Conservation (phyloP, 2,329 filamentous ascomycete genomes). For the Pseudogymnoascus sp. region DNA sequence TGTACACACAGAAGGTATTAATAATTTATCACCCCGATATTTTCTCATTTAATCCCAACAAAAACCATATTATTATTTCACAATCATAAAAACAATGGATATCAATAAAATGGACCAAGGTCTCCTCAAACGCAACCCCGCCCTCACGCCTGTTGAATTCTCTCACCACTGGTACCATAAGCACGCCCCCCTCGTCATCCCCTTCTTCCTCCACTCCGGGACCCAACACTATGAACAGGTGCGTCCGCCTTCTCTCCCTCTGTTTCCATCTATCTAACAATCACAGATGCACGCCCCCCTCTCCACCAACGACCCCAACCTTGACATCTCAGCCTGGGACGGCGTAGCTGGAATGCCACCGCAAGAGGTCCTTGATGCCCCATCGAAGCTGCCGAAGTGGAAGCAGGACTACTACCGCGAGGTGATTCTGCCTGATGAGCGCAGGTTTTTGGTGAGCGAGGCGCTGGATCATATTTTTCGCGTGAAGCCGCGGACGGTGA, state of each 20-base stretch:
- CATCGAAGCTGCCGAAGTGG: conserved; percentile 15
- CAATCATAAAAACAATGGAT: neutral
- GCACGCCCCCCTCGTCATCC: conserved; percentile 20
- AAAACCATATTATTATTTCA: neutral
- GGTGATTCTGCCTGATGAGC: conserved; percentile 14
- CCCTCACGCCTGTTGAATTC: conserved; percentile 20
- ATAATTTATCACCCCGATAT: neutral
- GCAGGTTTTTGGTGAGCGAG: conserved; percentile 18
- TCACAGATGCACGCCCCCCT: conserved; percentile 11
- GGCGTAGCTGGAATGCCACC: conserved; percentile 1
- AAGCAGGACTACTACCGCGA: conserved; percentile 20
- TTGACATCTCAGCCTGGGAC: conserved; percentile 11
- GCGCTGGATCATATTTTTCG: conserved; percentile 18
- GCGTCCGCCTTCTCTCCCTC: neutral
- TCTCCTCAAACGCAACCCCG: conserved; percentile 21
- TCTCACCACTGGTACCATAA: conserved; percentile 20
- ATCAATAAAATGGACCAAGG: conserved; percentile 15
- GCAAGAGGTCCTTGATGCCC: conserved; percentile 3
- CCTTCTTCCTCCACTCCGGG: conserved; percentile 19
- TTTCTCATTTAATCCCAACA: neutral
- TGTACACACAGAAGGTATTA: neutral
- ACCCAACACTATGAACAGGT: conserved; percentile 21
- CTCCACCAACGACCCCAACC: neutral
- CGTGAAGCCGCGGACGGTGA: conserved; percentile 14
- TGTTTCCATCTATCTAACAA: neutral